Evolutionary conservation across 768 basidiomycete genomes (phyloP).

Genomic region (Cystofilobasidium macerans): DNA sequence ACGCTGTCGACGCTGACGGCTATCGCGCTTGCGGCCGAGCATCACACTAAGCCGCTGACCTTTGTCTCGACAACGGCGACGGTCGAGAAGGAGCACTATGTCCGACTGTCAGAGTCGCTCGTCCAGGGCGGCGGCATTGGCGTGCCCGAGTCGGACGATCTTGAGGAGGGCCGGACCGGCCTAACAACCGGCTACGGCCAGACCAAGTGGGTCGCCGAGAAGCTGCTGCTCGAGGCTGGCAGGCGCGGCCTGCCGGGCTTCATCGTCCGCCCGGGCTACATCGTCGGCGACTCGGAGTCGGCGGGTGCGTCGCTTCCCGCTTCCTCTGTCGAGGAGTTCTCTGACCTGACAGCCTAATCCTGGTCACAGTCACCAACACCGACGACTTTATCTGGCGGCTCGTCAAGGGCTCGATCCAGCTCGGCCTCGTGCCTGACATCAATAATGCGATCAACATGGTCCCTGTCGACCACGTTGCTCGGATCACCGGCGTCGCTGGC

Average conservation of each 20-base stretch:
- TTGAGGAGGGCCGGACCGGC: slow-evolving; percentile 64
- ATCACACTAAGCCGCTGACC: slow-evolving; percentile 65
- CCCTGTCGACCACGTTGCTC: slow-evolving; percentile 90
- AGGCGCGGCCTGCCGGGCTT: slow-evolving; percentile 70
- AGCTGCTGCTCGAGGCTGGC: slow-evolving; percentile 81
- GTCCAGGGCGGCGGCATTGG: slow-evolving; percentile 45
- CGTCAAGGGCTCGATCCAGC: slow-evolving; percentile 95
- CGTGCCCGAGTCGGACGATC: slow-evolving; percentile 73
- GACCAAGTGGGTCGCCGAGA: slow-evolving; percentile 97
- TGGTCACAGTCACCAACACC: slow-evolving; percentile 77
- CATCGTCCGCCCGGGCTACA: slow-evolving; percentile 87
- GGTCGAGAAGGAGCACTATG: slow-evolving; percentile 81
- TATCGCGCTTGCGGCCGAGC: slow-evolving; percentile 51
- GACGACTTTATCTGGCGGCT: slow-evolving; percentile 98
- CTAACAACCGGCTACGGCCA: slow-evolving; percentile 92
- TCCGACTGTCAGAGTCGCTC: slow-evolving; percentile 67
- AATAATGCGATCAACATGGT: slow-evolving; percentile 98
- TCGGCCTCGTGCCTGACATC: slow-evolving; percentile 92
- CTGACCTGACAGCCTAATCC: background rate
- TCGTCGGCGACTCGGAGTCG: slow-evolving; percentile 78
- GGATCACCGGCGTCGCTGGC: slow-evolving; percentile 62
- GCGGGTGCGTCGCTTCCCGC: slow-evolving; percentile 52
- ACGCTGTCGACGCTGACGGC: slow-evolving; percentile 82
- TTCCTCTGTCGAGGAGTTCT: background rate
- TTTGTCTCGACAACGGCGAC: slow-evolving; percentile 96